These are phyloP conservation scores for Aspergillus sp. DNA, from an alignment of 2,329 filamentous ascomycete genomes.

Conservation along the genomic window DNA sequence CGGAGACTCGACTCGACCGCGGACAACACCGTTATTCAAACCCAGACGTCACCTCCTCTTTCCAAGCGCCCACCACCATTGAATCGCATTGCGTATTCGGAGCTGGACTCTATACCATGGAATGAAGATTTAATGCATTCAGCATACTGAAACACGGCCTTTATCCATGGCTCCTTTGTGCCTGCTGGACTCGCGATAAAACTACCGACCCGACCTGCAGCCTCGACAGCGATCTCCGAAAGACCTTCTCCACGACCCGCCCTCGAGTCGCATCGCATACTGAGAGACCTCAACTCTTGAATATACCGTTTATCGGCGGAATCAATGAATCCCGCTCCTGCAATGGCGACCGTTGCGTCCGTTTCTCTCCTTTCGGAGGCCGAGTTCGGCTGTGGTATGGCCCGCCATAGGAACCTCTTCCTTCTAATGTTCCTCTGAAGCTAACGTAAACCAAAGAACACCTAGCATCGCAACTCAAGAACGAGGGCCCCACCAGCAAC, in stretches of 20 bases:
- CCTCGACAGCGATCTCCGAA: neutral
- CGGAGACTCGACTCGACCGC: constrained; percentile 11
- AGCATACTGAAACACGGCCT: constrained; percentile 11
- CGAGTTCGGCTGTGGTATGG: constrained; percentile 44
- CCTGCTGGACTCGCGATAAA: constrained; percentile 12
- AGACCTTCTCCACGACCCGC: neutral
- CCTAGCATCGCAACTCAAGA: constrained; percentile 34
- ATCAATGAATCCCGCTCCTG: constrained; percentile 2
- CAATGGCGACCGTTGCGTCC: constrained; percentile 37
- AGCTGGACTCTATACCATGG: constrained; percentile 12
- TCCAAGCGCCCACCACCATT: neutral
- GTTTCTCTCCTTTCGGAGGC: constrained; percentile 37
- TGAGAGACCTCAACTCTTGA: neutral
- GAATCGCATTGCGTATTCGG: constrained; percentile 3
- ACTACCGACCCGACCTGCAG: neutral
- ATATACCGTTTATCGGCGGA: neutral
- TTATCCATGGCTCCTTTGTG: constrained; percentile 18
- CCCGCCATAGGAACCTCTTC: neutral
- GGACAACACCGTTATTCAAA: constrained; percentile 9
- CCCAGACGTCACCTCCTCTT: neutral
- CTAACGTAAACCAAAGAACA: constrained; percentile 32
- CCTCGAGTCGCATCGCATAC: neutral
- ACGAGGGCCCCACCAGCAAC: constrained; percentile 32
- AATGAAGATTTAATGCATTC: constrained; percentile 17
- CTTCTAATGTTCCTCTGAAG: neutral